Evolutionary conservation across 2,329 filamentous ascomycete species (phyloP), one percentile per base, ranked within the genome.

Genomic region (Chaetomiaceae sp.): DNA sequence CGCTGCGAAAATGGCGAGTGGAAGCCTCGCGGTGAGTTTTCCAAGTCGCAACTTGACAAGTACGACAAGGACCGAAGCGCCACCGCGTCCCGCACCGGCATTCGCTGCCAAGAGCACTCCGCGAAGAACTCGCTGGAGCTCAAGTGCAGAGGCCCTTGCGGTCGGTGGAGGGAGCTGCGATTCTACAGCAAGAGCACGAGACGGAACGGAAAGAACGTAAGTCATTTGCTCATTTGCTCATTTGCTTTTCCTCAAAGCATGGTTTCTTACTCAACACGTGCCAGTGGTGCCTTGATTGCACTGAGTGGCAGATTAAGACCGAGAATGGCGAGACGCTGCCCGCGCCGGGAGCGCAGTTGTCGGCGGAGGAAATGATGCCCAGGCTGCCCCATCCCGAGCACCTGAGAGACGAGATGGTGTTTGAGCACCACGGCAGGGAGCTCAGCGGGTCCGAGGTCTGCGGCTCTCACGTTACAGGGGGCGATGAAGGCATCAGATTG

Each of bases 141-240:
- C 4, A 29, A 52, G 36, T 62, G 60, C 47, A 30, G 61, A 7
- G 66, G 66, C 0, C 64, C 64, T 11, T 70, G 67, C 41, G 51
- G 48, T 29, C 47, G 48, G 5, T 52, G 47, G 45, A 60, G 59
- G 36, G 39, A 51, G 6, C 45, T 56, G 3, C 52, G 60, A 0
- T 45, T 51, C 4, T 70, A 68, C 54, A 68, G 65, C 52, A 63
- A 62, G 49, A 58, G 15, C 15, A 64, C 65, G 12, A 59, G 64
- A 4, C 58, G 55, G 27, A 50, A 56, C 2, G 47, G 48, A 4
- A 56, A 56, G 7, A 51, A 57, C 6, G 66, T 68, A 53, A 55
- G 65, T 54, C n/a, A n/a, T n/a, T n/a, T 29, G n/a, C 20, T 9
- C 4, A 10, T 1, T 15, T 7, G 26, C 17, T 12, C 15, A 17